Evolutionary conservation across 176 grass and related monocot species (phyloP).

Genomic region (Saccharum spontaneum): DNA sequence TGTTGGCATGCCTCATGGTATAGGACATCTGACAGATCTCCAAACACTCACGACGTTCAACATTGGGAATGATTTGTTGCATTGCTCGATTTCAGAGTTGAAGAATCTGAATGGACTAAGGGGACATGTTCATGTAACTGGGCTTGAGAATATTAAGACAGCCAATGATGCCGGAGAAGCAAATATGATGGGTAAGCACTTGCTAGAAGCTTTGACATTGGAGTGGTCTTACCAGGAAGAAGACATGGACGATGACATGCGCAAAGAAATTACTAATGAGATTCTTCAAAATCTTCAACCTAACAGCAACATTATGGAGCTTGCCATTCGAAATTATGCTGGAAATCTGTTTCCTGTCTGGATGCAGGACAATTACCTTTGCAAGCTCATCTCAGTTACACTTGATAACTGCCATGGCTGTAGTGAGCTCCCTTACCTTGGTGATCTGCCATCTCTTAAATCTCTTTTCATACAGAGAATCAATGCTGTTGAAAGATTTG

Average conservation of each 20-base stretch:
- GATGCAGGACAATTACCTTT: constrained; percentile 21
- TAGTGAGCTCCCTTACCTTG: constrained; percentile 8
- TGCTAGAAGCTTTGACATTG: neutral
- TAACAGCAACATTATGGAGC: neutral
- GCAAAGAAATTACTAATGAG: neutral
- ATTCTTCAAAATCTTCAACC: constrained; percentile 21
- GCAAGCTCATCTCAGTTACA: neutral
- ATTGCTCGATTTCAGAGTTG: neutral
- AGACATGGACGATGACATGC: neutral
- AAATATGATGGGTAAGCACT: neutral
- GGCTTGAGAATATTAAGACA: neutral
- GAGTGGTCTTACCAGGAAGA: neutral
- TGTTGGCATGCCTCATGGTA: constrained; percentile 4
- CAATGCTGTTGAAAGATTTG: neutral
- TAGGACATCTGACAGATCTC: neutral
- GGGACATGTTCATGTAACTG: constrained; percentile 8
- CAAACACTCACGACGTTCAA: constrained; percentile 5
- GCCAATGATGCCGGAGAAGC: neutral
- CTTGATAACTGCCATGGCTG: constrained; percentile 9
- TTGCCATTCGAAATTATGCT: neutral
- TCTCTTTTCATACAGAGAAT: constrained; percentile 20
- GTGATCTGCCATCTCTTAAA: constrained; percentile 12
- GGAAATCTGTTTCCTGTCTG: constrained; percentile 9
- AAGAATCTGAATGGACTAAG: neutral
- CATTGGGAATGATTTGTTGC: constrained; percentile 2